phyloP scores from a whole-genome alignment of 345 rosid species.

The Erucastrum elatum region DNA sequence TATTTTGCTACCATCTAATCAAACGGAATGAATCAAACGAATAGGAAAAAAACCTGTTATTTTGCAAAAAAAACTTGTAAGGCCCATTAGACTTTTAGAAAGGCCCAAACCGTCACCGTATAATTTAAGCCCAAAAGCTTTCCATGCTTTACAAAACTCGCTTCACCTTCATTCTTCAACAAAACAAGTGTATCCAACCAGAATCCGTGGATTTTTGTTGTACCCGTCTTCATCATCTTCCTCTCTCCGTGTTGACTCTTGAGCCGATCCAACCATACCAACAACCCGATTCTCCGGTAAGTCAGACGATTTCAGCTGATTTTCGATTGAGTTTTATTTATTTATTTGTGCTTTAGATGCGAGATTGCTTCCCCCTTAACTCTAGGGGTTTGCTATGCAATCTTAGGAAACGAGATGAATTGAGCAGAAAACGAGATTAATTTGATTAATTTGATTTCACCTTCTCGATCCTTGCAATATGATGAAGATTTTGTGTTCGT shows the following conservation, averaged over 20 bases:
- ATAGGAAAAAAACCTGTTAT: background rate
- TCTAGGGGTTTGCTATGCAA: conserved; percentile 7
- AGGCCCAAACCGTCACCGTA: background rate
- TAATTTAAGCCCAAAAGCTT: background rate
- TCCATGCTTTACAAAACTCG: background rate
- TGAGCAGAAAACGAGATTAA: background rate
- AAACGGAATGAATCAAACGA: background rate
- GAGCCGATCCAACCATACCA: conserved; percentile 4
- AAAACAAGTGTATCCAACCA: background rate
- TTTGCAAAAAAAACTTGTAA: background rate
- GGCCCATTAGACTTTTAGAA: background rate
- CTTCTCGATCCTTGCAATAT: background rate
- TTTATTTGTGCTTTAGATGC: background rate
- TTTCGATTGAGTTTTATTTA: background rate
- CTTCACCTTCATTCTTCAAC: background rate
- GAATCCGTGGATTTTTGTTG: background rate
- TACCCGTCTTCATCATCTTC: background rate
- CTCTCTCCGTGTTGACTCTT: conserved; percentile 30
- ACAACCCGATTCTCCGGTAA: conserved; percentile 23
- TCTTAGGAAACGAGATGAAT: background rate
- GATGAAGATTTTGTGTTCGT: background rate
- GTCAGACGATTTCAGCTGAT: conserved; percentile 23
- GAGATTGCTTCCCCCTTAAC: background rate
- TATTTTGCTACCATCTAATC: no score
- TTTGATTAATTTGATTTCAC: background rate